phyloP scores from a whole-genome alignment of 1,284 basidiomycete species.

The Malassezia psittaci region DNA sequence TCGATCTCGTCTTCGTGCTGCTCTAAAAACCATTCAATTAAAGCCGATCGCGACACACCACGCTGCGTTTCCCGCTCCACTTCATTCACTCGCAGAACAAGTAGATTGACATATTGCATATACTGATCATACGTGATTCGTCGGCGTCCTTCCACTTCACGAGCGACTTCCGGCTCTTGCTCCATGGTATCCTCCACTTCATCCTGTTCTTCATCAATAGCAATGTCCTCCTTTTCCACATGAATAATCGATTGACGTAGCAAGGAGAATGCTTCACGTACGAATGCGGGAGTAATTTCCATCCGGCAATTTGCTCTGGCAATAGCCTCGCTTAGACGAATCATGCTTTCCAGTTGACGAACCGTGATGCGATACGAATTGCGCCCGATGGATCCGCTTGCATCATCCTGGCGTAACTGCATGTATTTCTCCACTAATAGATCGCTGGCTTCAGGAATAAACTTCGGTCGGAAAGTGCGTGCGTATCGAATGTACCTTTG shows the following conservation, averaged over 20 bases:
- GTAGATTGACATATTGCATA: constrained; percentile 75
- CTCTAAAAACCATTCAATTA: constrained; percentile 95
- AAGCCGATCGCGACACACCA: constrained; percentile 64
- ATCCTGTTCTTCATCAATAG: constrained; percentile 71
- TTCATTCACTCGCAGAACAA: constrained; percentile 70
- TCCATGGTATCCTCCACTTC: constrained; percentile 5
- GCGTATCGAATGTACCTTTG: constrained; percentile 96
- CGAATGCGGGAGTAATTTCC: constrained; percentile 68
- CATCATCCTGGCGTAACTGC: constrained; percentile 80
- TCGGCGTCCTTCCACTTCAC: constrained; percentile 20
- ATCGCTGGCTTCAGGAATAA: constrained; percentile 82
- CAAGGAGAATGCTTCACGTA: constrained; percentile 86
- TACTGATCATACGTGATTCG: constrained; percentile 90
- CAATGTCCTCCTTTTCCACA: constrained; percentile 96
- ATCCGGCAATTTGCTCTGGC: constrained; percentile 88
- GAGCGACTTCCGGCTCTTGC: not conserved
- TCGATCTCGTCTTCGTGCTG: constrained; percentile 66
- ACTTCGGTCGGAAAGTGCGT: constrained; percentile 72
- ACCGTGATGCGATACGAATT: constrained; percentile 95
- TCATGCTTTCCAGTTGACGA: constrained; percentile 91
- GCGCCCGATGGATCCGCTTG: constrained; percentile 56
- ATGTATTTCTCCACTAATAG: constrained; percentile 94
- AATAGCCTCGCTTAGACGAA: constrained; percentile 90
- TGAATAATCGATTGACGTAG: constrained; percentile 96
- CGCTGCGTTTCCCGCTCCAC: constrained; percentile 65